These are phyloP conservation scores for Fusarium virguliforme DNA, from an alignment of 2,329 filamentous ascomycete genomes.

Conservation along the genomic window DNA sequence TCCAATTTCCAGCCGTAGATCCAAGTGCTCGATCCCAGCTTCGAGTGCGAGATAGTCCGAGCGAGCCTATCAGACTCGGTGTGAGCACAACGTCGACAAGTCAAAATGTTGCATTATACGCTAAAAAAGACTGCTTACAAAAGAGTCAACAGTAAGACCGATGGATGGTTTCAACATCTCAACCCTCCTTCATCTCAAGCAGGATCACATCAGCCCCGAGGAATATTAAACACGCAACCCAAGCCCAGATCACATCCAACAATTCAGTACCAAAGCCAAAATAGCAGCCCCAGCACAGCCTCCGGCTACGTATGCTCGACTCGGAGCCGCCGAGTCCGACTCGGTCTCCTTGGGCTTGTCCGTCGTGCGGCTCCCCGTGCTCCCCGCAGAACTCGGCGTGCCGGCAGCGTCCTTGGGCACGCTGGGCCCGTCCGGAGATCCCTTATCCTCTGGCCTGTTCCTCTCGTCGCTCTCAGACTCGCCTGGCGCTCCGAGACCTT, in stretches of 20 bases:
- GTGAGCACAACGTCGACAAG: not conserved
- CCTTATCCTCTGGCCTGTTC: not conserved
- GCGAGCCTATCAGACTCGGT: conserved; percentile 3
- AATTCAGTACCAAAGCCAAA: not conserved
- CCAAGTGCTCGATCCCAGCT: not conserved
- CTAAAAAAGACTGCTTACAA: not conserved
- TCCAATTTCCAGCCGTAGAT: not conserved
- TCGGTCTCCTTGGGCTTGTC: conserved; percentile 3
- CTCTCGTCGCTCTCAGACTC: not conserved
- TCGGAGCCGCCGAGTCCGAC: not conserved
- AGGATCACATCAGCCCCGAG: not conserved
- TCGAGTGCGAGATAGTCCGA: conserved; percentile 4
- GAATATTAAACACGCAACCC: not conserved
- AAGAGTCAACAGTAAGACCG: not conserved
- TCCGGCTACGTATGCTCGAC: not conserved
- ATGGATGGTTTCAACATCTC: not conserved
- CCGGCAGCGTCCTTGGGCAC: not conserved
- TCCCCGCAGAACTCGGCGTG: not conserved
- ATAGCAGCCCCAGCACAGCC: not conserved
- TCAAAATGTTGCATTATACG: not conserved
- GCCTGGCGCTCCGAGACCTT: conserved; percentile 1
- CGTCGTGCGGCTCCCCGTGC: not conserved
- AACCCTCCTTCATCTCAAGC: not conserved
- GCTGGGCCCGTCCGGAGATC: not conserved
- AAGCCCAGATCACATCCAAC: not conserved